Conservation (phyloP, 2,329 filamentous ascomycete species). For the Colletotrichum sp. region DNA sequence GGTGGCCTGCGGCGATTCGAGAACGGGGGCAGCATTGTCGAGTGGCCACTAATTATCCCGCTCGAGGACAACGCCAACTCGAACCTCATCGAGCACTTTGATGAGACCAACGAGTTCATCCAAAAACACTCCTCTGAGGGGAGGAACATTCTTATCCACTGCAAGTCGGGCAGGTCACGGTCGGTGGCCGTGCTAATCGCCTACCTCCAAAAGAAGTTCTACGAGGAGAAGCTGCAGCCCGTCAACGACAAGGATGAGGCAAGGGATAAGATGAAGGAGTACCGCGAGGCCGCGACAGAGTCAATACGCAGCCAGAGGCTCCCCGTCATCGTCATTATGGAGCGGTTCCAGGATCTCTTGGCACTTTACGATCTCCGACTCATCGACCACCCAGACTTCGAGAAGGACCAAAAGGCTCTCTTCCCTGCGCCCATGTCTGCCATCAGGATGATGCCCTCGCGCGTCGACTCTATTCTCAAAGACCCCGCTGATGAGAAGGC, state of each 20-base stretch:
- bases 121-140: neutral
- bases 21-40: neutral
- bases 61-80: conserved; percentile 11
- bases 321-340: conserved; percentile 3
- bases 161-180: neutral
- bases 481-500: neutral
- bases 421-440: neutral
- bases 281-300: neutral
- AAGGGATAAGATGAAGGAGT: neutral
- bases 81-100: neutral
- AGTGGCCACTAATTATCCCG: neutral
- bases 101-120: neutral
- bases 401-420: neutral
- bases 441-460: neutral
- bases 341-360: conserved; percentile 2
- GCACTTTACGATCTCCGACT: neutral
- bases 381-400: neutral
- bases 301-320: neutral
- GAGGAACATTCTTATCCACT: neutral
- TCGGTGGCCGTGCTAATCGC: conserved; percentile 4
- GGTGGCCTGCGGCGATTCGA: neutral
- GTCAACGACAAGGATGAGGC: neutral
- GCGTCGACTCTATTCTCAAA: neutral
- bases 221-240: neutral
- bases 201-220: neutral